These are phyloP conservation scores for Metrosideros polymorpha DNA, from an alignment of 441 rosid species.

Conservation along the genomic window DNA sequence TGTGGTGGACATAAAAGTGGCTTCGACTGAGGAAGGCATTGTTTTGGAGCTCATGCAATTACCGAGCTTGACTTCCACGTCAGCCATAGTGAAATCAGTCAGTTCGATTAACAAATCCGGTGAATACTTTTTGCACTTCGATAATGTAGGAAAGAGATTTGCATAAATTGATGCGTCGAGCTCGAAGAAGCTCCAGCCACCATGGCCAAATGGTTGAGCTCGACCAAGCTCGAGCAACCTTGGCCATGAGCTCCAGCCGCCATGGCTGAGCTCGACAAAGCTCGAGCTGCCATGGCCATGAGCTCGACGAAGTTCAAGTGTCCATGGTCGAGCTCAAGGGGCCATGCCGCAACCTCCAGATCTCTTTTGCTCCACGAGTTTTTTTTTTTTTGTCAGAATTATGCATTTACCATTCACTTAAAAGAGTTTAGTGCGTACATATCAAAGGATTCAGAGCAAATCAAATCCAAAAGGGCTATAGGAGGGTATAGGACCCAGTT, in stretches of 20 bases:
- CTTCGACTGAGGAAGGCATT: constrained; percentile 58
- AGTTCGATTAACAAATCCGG: constrained; percentile 39
- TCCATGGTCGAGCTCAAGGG: background rate
- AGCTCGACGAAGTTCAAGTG: background rate
- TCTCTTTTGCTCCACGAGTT: background rate
- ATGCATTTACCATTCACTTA: too few relatives aligned
- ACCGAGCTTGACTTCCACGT: constrained; percentile 19
- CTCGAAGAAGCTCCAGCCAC: background rate
- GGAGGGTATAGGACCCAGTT: too few relatives aligned
- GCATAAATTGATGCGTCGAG: constrained; percentile 23
- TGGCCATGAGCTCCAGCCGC: background rate
- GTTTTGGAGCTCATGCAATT: constrained; percentile 40
- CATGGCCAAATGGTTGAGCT: background rate
- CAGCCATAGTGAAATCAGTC: constrained; percentile 35
- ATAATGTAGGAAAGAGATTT: constrained; percentile 43
- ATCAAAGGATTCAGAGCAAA: too few relatives aligned
- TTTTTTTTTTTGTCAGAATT: too few relatives aligned
- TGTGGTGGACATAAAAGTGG: constrained; percentile 40
- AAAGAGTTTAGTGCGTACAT: too few relatives aligned
- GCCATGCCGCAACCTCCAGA: background rate
- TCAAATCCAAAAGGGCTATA: too few relatives aligned
- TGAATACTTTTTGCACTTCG: constrained; percentile 39
- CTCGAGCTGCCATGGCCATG: background rate
- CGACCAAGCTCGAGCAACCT: background rate
- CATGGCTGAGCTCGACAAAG: accelerated